Base-by-base conservation (phyloP, 805 yeast species). In the Priceomyces castillae region DNA sequence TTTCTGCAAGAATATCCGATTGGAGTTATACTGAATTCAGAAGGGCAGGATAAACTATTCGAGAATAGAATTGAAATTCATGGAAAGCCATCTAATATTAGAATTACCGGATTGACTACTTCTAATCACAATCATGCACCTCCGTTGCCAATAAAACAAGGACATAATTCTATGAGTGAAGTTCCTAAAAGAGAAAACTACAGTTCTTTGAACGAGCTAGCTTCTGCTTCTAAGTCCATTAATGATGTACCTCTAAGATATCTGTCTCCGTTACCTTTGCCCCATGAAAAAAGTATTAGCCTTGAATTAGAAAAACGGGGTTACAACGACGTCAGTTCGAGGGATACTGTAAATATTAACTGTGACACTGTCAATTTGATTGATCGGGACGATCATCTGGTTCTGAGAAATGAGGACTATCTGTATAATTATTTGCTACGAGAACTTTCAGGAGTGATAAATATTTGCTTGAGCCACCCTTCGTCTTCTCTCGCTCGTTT, bases 1-100 rank as follows among this genome's bases (percentile, higher is more conserved):
- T 71, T 81, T 55, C 50, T 65, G 18, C 54, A 57, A 35, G 72
- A 73, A 37, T 66, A 74, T 2, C 82, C 84, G 1, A 74, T 79
- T 2, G 66, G 14, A 10, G 2, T 62, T 44, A n/a, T n/a, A 28
- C 9, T 10, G 10, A 23, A 23, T 7, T n/a, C n/a, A 12, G n/a
- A 12, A 6, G 15, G 7, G n/a, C 15, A 10, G 10, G 15, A 28
- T 11, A 28, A 12, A 11, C 15, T 10, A 6, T 4, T 5, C 5
- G 31, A 28, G 5, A 23, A 23, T 10, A 28, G 15, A 17, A 10
- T 10, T 23, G 52, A 39, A 1, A 16, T 37, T 30, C 57, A 54
- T 15, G 50, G 48, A 4, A 53, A 50, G 36, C 59, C 57, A 18
- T 45, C 49, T 1, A 53, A 52, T 31, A 25, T 48, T 4, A 46